Conservation (phyloP, 192 early-diverging fungal genomes). For the Coemansia sp. region DNA sequence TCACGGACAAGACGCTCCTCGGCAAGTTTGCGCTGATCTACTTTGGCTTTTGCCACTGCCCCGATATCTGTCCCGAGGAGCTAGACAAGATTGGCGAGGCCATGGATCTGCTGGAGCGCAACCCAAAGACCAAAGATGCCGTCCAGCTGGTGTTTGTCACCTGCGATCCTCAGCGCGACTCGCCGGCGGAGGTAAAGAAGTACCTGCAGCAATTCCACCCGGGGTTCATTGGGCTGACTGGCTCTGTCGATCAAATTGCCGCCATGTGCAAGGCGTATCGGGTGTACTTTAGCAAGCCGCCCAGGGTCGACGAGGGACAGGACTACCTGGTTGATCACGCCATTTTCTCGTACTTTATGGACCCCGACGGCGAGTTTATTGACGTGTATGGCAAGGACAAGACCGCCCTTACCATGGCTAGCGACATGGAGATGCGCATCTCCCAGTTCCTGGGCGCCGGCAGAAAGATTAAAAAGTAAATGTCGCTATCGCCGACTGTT, state of each 20-base stretch:
- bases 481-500: background rate
- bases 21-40: slow-evolving; percentile 92
- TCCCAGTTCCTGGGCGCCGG: slow-evolving; percentile 22
- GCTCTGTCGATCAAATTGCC: slow-evolving; percentile 81
- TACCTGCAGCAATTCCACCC: slow-evolving; percentile 93
- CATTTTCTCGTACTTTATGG: slow-evolving; percentile 98
- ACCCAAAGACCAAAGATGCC: slow-evolving; percentile 53
- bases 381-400: slow-evolving; percentile 88
- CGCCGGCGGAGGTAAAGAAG: slow-evolving; percentile 74
- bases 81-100: slow-evolving; percentile 96
- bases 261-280: slow-evolving; percentile 87
- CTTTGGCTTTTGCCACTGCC: slow-evolving; percentile 99
- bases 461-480: slow-evolving; percentile 20
- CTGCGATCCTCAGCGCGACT: slow-evolving; percentile 96
- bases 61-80: slow-evolving; percentile 99
- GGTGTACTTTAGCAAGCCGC: slow-evolving; percentile 94
- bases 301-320: slow-evolving; percentile 71
- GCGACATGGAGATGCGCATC: slow-evolving; percentile 33
- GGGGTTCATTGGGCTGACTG: slow-evolving; percentile 90
- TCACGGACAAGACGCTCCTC: slow-evolving; percentile 75
- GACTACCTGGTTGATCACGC: slow-evolving; percentile 99
- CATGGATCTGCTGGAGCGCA: slow-evolving; percentile 65
- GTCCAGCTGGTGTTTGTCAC: slow-evolving; percentile 94
- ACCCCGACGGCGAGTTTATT: slow-evolving; percentile 87
- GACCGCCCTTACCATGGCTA: slow-evolving; percentile 40